These are phyloP conservation scores for Hemisphaericaspora lyxosophila DNA, from an alignment of 1,139 yeast genomes.

Conservation along the genomic window DNA sequence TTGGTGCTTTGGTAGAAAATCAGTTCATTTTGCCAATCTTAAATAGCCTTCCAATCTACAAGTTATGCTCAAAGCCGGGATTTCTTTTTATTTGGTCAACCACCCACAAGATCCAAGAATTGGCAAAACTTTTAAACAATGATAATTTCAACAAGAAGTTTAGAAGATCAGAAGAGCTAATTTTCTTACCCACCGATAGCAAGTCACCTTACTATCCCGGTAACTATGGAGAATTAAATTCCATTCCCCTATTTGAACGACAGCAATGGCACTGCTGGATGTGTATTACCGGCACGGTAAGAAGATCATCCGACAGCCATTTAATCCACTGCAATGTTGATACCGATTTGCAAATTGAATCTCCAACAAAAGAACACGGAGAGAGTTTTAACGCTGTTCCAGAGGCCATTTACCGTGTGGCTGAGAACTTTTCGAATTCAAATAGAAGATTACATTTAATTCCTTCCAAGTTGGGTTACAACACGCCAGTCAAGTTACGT, in stretches of 20 bases:
- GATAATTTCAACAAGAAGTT: slow-evolving; percentile 72
- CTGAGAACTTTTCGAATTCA: slow-evolving; percentile 88
- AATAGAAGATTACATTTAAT: slow-evolving; percentile 80
- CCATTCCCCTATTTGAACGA: slow-evolving; percentile 31
- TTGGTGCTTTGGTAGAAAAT: slow-evolving; percentile 78
- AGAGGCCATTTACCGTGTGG: slow-evolving; percentile 70
- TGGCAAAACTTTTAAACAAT: slow-evolving; percentile 55
- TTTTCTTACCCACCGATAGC: slow-evolving; percentile 61
- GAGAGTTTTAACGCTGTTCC: slow-evolving; percentile 52
- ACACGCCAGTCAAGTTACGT: slow-evolving; percentile 66
- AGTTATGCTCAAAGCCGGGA: slow-evolving; percentile 80
- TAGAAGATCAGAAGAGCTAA: slow-evolving; percentile 84
- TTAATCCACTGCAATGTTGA: slow-evolving; percentile 90
- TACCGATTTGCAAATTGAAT: slow-evolving; percentile 74
- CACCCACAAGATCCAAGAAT: slow-evolving; percentile 63
- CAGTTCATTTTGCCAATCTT: slow-evolving; percentile 64
- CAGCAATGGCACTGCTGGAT: slow-evolving; percentile 95
- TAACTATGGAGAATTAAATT: slow-evolving; percentile 15
- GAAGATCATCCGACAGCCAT: slow-evolving; percentile 80
- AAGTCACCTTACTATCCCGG: slow-evolving; percentile 60
- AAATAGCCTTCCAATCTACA: slow-evolving; percentile 65
- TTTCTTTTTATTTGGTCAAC: slow-evolving; percentile 86
- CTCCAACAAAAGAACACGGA: slow-evolving; percentile 15
- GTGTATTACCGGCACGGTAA: slow-evolving; percentile 93
- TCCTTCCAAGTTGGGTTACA: slow-evolving; percentile 64